Percentiles rank a stretch among this genome's conserved stretches.
These are phyloP conservation scores for Nakazawaea sp. DNA, from an alignment of 805 yeast genomes.

Conservation along the genomic window DNA sequence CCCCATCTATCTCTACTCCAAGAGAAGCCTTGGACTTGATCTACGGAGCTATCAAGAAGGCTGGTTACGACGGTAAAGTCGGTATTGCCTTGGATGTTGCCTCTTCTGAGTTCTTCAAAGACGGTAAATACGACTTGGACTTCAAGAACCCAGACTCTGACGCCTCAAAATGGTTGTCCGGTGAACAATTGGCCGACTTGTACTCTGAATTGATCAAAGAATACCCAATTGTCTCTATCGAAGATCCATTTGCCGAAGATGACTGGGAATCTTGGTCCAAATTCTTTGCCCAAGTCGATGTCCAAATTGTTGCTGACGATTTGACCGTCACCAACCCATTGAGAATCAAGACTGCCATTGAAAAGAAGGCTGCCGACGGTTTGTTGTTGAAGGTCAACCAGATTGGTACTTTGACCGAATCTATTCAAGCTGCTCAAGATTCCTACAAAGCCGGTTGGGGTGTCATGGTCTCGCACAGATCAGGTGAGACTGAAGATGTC, in stretches of 20 bases:
- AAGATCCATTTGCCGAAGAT: constrained; percentile 99
- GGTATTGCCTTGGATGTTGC: constrained; percentile 94
- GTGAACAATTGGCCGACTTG: constrained; percentile 78
- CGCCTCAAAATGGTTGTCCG: constrained; percentile 84
- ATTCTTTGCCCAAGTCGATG: constrained; percentile 66
- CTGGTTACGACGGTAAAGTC: constrained; percentile 94
- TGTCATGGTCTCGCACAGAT: constrained; percentile 99
- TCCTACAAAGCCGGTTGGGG: constrained; percentile 98
- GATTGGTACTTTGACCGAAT: constrained; percentile 94
- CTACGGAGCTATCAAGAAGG: constrained; percentile 78
- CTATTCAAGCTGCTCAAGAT: constrained; percentile 94
- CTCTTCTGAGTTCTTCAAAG: constrained; percentile 95
- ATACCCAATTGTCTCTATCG: constrained; percentile 97
- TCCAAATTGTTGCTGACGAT: constrained; percentile 97
- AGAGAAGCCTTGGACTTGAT: constrained; percentile 96
- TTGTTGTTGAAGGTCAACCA: constrained; percentile 97
- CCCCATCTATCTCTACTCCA: constrained; percentile 93
- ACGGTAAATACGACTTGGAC: constrained; percentile 95
- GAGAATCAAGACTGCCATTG: constrained; percentile 93
- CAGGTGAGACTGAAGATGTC: constrained; percentile 99
- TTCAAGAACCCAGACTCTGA: constrained; percentile 97
- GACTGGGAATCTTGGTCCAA: constrained; percentile 98
- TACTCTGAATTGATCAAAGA: constrained; percentile 74
- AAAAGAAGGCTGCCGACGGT: constrained; percentile 92
- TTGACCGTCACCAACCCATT: constrained; percentile 97